A percentile compares a stretch with the other conserved stretches of the same genome.
Conservation (phyloP, 768 basidiomycete species). For the Hypholoma sublateritium region DNA sequence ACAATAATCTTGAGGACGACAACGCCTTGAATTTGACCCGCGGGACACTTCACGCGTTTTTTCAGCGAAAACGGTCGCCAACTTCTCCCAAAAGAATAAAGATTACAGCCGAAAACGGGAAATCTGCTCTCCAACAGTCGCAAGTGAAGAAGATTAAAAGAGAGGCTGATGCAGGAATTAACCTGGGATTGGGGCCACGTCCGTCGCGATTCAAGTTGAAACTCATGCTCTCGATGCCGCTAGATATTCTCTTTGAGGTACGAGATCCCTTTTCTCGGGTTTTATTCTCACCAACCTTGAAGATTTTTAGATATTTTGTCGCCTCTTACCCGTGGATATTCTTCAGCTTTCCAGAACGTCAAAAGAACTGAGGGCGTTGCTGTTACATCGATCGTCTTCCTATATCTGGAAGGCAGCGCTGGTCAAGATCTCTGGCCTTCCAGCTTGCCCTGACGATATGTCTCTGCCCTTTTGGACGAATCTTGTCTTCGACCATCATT, state of each 20-base stretch:
- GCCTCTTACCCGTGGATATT: neutral
- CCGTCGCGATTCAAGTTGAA: neutral
- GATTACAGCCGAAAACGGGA: slow-evolving; percentile 1
- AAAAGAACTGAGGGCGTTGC: neutral
- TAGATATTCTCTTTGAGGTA: slow-evolving; percentile 1
- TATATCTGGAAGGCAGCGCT: neutral
- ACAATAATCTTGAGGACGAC: too few relatives aligned
- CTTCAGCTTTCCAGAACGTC: neutral
- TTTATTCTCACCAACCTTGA: neutral
- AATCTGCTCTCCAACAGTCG: neutral
- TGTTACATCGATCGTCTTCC: neutral
- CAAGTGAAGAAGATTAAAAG: neutral
- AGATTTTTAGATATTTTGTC: neutral
- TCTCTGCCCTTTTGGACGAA: neutral
- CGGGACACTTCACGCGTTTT: too few relatives aligned
- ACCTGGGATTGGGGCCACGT: neutral
- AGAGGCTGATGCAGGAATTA: neutral
- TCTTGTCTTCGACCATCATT: slow-evolving; percentile 5
- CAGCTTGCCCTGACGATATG: neutral
- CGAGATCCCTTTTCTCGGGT: neutral
- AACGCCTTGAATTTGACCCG: too few relatives aligned
- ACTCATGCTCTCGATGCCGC: neutral
- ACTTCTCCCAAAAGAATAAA: neutral
- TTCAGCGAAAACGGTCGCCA: too few relatives aligned
- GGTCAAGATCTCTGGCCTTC: neutral